Base-by-base conservation (phyloP, 139 green algal species). In the Chlorella sp. region DNA sequence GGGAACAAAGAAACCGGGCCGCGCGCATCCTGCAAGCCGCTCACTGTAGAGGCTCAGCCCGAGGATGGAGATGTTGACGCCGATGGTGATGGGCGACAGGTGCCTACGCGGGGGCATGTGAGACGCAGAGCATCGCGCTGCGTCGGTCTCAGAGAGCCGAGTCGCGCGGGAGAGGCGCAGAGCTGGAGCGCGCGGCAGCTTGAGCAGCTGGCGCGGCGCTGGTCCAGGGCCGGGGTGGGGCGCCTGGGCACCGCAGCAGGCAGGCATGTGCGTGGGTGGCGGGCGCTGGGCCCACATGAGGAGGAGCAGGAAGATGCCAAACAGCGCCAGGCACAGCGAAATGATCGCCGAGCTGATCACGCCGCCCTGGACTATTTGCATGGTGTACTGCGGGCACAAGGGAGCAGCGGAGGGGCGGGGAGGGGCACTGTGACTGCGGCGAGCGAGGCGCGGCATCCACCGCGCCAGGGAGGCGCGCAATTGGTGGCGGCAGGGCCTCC, bases 361-460 rank as follows among this genome's bases (percentile, higher is more conserved):
- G 76, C 79, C 84, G 19, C 88, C 88, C 66, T 89, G 83, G 35
- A 92, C 65, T 74, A 84, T 82, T 14, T 79, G 77, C 85, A 92
- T 92, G 2, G 87, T 90, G 56, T 84, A 77, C 87, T 92, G 85
- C 79, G 73, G 1, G 17, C 2, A 29, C 7, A 48, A 23, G n/a
- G 29, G 33, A 66, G 33, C 9, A 50, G 11, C 62, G 19, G 14
- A 27, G 27, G 33, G 19, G 12, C n/a, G 58, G 23, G 23, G 17
- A n/a, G 6, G 8, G 41, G 67, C 63, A 40, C 41, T 29, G 12
- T n/a, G n/a, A n/a, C n/a, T n/a, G n/a, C n/a, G n/a, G n/a, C n/a
- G n/a, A n/a, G n/a, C n/a, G n/a, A n/a, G n/a, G n/a, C n/a, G n/a
- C n/a, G n/a, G n/a, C n/a, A n/a, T n/a, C n/a, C n/a, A n/a, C n/a